A percentile compares a stretch with the other conserved stretches of the same genome.
Conservation (phyloP, 176 grass and related monocot genomes). For the Echinochloa phyllopogon region DNA sequence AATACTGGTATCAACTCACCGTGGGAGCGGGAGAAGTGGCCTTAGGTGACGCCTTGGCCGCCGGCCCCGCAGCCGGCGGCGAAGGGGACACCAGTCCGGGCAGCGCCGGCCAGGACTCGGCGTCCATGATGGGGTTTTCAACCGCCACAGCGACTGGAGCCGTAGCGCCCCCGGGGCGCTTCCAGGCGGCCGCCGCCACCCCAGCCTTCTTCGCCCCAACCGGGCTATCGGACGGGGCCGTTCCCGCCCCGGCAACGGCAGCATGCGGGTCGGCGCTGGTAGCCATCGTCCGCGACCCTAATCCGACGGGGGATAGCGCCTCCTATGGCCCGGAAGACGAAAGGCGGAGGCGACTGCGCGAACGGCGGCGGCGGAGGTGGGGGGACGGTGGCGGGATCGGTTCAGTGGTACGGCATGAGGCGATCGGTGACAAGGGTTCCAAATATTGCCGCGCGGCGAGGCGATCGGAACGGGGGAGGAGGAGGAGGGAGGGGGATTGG, state of each 20-base stretch:
- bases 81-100: slow-evolving; percentile 57
- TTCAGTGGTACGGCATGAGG: slow-evolving; percentile 46
- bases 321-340: not conserved
- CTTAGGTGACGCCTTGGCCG: slow-evolving; percentile 56
- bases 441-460: slow-evolving; percentile 53
- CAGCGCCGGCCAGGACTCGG: slow-evolving; percentile 84
- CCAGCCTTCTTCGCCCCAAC: slow-evolving; percentile 37
- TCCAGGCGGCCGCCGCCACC: slow-evolving; percentile 50
- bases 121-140: slow-evolving; percentile 60
- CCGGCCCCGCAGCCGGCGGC: slow-evolving; percentile 31
- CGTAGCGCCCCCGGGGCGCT: slow-evolving; percentile 37
- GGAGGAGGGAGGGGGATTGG: not conserved
- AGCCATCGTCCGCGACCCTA: slow-evolving; percentile 48
- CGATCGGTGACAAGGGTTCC: slow-evolving; percentile 49
- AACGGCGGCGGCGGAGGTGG: not conserved
- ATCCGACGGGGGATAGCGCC: slow-evolving; percentile 18
- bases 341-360: not conserved
- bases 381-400: slow-evolving; percentile 31
- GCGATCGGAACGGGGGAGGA: slow-evolving; percentile 55
- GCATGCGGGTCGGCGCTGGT: slow-evolving; percentile 48
- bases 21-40: slow-evolving; percentile 35
- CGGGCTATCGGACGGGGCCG: slow-evolving; percentile 38
- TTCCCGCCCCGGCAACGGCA: slow-evolving; percentile 30
- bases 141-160: slow-evolving; percentile 44
- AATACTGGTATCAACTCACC: slow-evolving; percentile 55